A percentile compares a stretch with the other conserved stretches of the same genome.
Evolutionary conservation across 768 basidiomycete genomes (phyloP).

Genomic region (Suillus decipiens): DNA sequence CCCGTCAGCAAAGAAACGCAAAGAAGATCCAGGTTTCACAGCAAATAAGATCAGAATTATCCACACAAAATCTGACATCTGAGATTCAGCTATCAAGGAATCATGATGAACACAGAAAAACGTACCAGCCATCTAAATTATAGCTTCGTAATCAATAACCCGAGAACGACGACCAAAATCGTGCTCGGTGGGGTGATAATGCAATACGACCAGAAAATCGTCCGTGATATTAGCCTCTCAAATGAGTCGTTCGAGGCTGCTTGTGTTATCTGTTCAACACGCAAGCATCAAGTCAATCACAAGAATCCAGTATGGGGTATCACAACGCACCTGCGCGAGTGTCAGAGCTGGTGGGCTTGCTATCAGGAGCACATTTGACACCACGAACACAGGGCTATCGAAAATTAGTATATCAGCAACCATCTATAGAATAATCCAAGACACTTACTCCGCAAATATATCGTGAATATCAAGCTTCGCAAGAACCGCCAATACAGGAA

Average conservation of each 20-base stretch:
- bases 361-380: constrained; percentile 81
- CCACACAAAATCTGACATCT: neutral
- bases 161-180: constrained; percentile 74
- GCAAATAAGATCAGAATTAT: neutral
- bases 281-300: constrained; percentile 9
- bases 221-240: constrained; percentile 86
- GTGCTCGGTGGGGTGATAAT: constrained; percentile 86
- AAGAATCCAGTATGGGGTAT: neutral
- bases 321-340: constrained; percentile 52
- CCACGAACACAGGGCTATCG: constrained; percentile 80
- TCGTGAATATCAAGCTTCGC: constrained; percentile 57
- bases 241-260: constrained; percentile 83
- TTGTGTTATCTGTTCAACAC: constrained; percentile 68
- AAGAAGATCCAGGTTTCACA: neutral
- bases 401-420: constrained; percentile 6
- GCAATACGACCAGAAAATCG: constrained; percentile 93
- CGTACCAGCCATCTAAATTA: constrained; percentile 23
- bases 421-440: constrained; percentile 4
- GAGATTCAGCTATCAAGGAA: neutral
- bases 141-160: constrained; percentile 61
- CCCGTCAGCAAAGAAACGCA: neutral
- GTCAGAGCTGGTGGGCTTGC: constrained; percentile 81
- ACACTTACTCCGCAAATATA: constrained; percentile 76
- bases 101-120: neutral
- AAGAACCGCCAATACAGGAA: constrained; percentile 73